These are phyloP conservation scores for Angomonas ambiguus DNA, from an alignment of 208 protist species.

Conservation along the genomic window DNA sequence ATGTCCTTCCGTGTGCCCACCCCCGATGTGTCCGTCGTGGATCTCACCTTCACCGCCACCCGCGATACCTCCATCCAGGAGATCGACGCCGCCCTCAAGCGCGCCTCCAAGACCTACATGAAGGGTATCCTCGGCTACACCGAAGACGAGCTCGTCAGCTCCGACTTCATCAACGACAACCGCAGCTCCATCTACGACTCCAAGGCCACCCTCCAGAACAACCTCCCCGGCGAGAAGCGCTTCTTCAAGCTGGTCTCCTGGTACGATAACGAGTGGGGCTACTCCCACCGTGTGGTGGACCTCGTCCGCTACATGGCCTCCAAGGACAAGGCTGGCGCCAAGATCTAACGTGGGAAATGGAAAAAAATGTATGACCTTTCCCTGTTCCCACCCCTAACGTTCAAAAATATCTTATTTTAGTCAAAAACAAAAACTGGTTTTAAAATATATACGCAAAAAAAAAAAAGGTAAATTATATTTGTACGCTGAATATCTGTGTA, in stretches of 20 bases:
- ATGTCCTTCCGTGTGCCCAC: constrained; percentile 99
- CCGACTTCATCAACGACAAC: constrained; percentile 96
- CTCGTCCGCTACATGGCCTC: constrained; percentile 86
- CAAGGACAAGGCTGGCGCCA: constrained; percentile 45
- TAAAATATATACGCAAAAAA: constrained; percentile 21
- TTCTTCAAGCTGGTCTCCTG: constrained; percentile 99
- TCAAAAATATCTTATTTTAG: constrained; percentile 9
- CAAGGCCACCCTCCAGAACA: constrained; percentile 96
- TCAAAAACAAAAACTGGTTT: too few species aligned
- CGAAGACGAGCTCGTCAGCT: constrained; percentile 98
- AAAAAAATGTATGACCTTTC: constrained; percentile 1
- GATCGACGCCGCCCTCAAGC: constrained; percentile 95
- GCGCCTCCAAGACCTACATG: constrained; percentile 83
- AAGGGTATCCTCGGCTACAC: constrained; percentile 98
- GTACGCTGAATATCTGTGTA: constrained; percentile 7
- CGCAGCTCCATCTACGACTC: constrained; percentile 98
- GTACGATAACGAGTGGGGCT: constrained; percentile 99
- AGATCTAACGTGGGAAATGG: constrained; percentile 34
- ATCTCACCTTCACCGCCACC: constrained; percentile 94
- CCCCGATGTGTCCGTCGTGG: constrained; percentile 98
- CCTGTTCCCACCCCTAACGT: constrained; percentile 2
- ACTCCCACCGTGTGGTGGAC: constrained; percentile 98
- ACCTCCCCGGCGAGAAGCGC: constrained; percentile 68
- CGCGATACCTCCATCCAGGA: constrained; percentile 94
- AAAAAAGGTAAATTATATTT: constrained; percentile 18